These are phyloP conservation scores for Dactylellina leptospora DNA, from an alignment of 2,329 filamentous ascomycete species.

Conservation along the genomic window DNA sequence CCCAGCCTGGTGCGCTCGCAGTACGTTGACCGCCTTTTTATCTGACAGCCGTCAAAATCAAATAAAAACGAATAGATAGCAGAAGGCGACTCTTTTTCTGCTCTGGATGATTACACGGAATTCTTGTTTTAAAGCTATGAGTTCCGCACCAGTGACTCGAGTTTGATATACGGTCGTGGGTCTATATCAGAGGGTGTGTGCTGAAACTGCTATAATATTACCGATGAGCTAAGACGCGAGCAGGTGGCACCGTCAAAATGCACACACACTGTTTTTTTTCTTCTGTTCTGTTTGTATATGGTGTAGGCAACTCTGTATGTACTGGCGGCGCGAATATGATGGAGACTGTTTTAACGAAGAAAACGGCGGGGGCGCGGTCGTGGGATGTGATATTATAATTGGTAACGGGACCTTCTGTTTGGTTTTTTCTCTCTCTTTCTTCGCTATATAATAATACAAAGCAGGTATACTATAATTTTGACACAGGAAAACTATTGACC, in stretches of 20 bases:
- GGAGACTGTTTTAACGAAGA: neutral
- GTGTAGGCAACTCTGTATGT: neutral
- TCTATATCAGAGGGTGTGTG: slow-evolving; percentile 30
- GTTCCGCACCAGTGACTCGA: slow-evolving; percentile 28
- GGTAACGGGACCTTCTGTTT: slow-evolving; percentile 6
- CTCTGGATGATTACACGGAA: slow-evolving; percentile 15
- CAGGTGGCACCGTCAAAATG: slow-evolving; percentile 32
- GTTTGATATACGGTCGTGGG: slow-evolving; percentile 39
- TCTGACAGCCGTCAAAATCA: slow-evolving; percentile 24
- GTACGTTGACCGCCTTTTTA: slow-evolving; percentile 22
- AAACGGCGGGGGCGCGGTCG: neutral
- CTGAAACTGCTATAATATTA: slow-evolving; percentile 52
- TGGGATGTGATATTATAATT: slow-evolving; percentile 21
- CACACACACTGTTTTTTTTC: too few species aligned
- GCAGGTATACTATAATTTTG: slow-evolving; percentile 45
- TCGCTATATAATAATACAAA: slow-evolving; percentile 41
- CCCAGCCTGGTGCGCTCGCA: slow-evolving; percentile 1
- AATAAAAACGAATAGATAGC: neutral
- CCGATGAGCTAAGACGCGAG: slow-evolving; percentile 45
- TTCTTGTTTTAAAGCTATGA: slow-evolving; percentile 21
- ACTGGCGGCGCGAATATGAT: neutral
- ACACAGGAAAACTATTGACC: slow-evolving; percentile 43
- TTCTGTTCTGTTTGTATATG: neutral
- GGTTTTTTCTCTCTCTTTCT: slow-evolving; percentile 4
- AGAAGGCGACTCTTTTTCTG: neutral